phyloP scores from a whole-genome alignment of 768 basidiomycete genomes.

The Trichaptum fuscoviolaceum region DNA sequence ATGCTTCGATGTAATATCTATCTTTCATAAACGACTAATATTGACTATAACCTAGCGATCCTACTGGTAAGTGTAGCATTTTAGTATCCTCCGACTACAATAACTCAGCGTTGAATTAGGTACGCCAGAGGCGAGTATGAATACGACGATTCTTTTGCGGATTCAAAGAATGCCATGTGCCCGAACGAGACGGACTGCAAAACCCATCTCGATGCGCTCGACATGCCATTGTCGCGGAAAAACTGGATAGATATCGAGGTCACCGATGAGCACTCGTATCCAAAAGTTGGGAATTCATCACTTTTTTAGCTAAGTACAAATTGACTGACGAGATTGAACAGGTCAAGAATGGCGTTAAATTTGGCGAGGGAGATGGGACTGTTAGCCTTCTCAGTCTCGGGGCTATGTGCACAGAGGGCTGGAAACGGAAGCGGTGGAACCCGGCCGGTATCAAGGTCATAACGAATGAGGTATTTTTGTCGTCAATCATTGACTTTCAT shows the following conservation, averaged over 20 bases:
- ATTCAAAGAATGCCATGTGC: conserved; percentile 40
- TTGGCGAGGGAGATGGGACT: conserved; percentile 96
- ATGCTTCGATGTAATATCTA: conserved; percentile 17
- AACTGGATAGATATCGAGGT: conserved; percentile 87
- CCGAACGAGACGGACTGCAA: conserved; percentile 41
- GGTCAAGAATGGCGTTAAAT: conserved; percentile 81
- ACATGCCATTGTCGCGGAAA: conserved; percentile 48
- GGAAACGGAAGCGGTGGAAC: conserved; percentile 88
- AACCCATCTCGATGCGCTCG: conserved; percentile 40
- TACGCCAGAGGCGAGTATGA: conserved; percentile 70
- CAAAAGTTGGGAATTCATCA: conserved; percentile 43
- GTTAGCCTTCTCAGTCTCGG: conserved; percentile 81
- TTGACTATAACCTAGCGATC: conserved; percentile 49
- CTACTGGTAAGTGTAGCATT: conserved; percentile 61
- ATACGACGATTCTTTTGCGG: conserved; percentile 51
- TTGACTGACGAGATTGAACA: conserved; percentile 19
- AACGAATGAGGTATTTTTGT: conserved; percentile 69
- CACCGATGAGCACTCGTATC: conserved; percentile 53
- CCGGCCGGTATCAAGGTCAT: conserved; percentile 82
- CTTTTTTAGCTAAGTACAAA: background rate
- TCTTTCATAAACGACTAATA: conserved; percentile 7
- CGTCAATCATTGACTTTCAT: background rate
- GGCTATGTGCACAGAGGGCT: conserved; percentile 96
- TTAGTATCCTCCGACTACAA: background rate
- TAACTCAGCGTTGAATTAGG: conserved; percentile 30